These are phyloP conservation scores for Carex littledalei DNA, from an alignment of 176 grass and related monocot genomes.

Conservation along the genomic window DNA sequence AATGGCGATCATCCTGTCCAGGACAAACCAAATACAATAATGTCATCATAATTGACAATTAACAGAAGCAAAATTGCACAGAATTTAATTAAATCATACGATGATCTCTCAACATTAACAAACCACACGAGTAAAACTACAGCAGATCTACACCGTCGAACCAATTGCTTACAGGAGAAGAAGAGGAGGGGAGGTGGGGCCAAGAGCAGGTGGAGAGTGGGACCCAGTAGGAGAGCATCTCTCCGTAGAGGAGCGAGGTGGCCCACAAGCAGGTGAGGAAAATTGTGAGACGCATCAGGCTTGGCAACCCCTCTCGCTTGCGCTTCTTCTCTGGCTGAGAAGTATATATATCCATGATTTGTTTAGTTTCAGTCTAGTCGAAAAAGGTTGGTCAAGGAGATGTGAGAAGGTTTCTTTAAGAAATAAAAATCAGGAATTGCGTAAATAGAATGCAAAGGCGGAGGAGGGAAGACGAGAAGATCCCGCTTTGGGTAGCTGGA, in stretches of 20 bases:
- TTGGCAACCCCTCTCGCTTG: slow-evolving; percentile 34
- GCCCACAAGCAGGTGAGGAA: slow-evolving; percentile 80
- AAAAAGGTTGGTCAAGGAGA: not conserved
- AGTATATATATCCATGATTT: slow-evolving; percentile 20
- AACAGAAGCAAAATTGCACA: not conserved
- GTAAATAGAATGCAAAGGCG: not conserved
- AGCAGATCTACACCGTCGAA: slow-evolving; percentile 10
- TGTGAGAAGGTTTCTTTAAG: not conserved
- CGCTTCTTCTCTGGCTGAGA: slow-evolving; percentile 8
- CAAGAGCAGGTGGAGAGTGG: slow-evolving; percentile 78
- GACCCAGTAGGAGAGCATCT: slow-evolving; percentile 76
- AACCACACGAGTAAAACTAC: not conserved
- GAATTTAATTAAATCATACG: not conserved
- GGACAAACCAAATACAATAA: slow-evolving; percentile 9
- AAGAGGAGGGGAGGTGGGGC: slow-evolving; percentile 35
- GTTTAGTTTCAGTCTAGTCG: not conserved
- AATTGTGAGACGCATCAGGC: slow-evolving; percentile 63
- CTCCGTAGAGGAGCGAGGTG: slow-evolving; percentile 70
- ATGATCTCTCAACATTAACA: not conserved
- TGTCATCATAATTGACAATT: not conserved
- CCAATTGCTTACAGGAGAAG: slow-evolving; percentile 26
- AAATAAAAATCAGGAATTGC: not conserved
- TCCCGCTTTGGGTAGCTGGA: not conserved
- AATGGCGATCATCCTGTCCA: slow-evolving; percentile 44
- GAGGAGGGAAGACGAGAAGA: no score